These are phyloP conservation scores for Plasmodium cynomolgi DNA, from an alignment of 169 alveolate genomes.

Conservation along the genomic window DNA sequence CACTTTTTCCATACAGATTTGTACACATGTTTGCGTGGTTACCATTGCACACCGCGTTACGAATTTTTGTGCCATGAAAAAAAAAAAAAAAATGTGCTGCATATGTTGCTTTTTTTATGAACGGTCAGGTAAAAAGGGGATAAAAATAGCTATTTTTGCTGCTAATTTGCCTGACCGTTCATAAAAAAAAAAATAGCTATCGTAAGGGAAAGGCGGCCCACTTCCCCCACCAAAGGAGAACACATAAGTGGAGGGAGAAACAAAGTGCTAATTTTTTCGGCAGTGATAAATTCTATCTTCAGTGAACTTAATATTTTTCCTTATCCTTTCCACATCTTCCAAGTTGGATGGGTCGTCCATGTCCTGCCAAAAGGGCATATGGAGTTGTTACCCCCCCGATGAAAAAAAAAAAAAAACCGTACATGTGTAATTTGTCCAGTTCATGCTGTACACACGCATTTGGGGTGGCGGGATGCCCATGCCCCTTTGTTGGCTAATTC, in stretches of 20 bases:
- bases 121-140: neutral
- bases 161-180: neutral
- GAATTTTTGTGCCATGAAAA: neutral
- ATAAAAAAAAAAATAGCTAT: neutral
- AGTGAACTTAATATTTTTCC: conserved; percentile 2
- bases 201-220: neutral
- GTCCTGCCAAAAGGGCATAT: conserved; percentile 13
- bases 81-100: neutral
- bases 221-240: neutral
- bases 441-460: neutral
- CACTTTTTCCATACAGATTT: neutral
- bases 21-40: conserved; percentile 29
- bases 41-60: conserved; percentile 30
- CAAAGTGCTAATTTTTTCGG: neutral
- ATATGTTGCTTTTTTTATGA: conserved; percentile 29
- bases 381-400: neutral
- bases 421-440: neutral
- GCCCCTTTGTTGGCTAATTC: neutral
- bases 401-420: neutral
- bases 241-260: conserved; percentile 1
- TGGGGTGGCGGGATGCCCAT: neutral
- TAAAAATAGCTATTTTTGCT: conserved; percentile 3
- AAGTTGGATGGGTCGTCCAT: neutral
- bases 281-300: conserved; percentile 34
- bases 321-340: conserved; percentile 13